Base-by-base conservation (phyloP, 1,284 basidiomycete species). In the Puccinia triticina region DNA sequence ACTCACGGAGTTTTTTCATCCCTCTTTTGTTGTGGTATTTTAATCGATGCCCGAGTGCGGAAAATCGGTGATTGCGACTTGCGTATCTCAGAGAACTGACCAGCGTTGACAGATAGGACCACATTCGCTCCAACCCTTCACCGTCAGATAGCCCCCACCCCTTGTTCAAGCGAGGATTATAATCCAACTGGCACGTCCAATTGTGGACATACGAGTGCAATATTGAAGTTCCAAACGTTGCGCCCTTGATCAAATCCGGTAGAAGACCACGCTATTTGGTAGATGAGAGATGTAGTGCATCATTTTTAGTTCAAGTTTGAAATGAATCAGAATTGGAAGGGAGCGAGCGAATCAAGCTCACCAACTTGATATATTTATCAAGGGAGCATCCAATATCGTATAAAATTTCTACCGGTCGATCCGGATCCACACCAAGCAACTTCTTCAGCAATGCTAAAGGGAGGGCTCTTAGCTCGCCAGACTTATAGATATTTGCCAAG, bases 131-230 rank as follows among this genome's bases (percentile, higher is more conserved):
- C 32, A 66, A 18, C 2, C 64, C 64, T 43, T 66, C 64, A 8
- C 64, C 64, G 21, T 66, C 64, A 10, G 64, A 66, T 14, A 66
- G n/a, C 5, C 64, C 64, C 64, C 64, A 66, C 7, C 64, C 64
- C 1, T 3, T 66, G 32, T 66, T 66, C 4, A 66, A 37, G 2
- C 32, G 29, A 3, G 64, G 64, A 66, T 66, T 34, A 26, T 66
- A 66, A 18, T 66, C 37, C 32, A 66, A 32, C n/a, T 66, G 64
- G 18, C 64, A 66, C 2, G 16, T 37, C 64, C 64, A 66, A 37
- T 66, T 43, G 16, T 66, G 64, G 64, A 66, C 64, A 37, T 66
- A 66, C 10, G 64, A 21, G 32, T 66, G 64, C 10, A 66, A 66
- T 7, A 66, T 43, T 10, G 32, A 66, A 32, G 64, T 66, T 16